Conservation (phyloP, 2,329 filamentous ascomycete genomes). For the Fusarium penzigii region DNA sequence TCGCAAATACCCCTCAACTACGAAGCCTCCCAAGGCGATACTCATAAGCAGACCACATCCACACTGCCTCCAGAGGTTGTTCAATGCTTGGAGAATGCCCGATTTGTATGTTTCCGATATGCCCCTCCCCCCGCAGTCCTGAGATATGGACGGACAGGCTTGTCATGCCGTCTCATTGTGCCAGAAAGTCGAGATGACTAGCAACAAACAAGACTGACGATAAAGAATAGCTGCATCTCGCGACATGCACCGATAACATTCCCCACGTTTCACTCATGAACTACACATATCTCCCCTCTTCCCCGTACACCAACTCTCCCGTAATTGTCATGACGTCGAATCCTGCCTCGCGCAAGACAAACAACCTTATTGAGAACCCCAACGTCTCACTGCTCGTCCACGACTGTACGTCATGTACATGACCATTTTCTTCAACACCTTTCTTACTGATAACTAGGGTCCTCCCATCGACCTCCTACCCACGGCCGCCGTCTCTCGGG, state of each 20-base stretch:
- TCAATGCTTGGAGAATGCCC: constrained; percentile 88
- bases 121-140: constrained; percentile 15
- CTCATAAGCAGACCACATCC: constrained; percentile 67
- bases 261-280: constrained; percentile 98
- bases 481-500: constrained; percentile 59
- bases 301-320: constrained; percentile 67
- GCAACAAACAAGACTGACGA: constrained; percentile 1
- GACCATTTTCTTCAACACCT: background rate
- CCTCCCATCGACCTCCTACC: constrained; percentile 85
- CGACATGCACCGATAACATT: constrained; percentile 79
- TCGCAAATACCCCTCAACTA: constrained; percentile 72
- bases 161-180: background rate
- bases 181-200: constrained; percentile 6
- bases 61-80: constrained; percentile 82
- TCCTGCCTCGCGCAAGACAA: constrained; percentile 74
- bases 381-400: constrained; percentile 94
- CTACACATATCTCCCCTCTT: constrained; percentile 91
- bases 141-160: constrained; percentile 2
- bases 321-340: constrained; percentile 95
- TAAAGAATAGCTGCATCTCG: constrained; percentile 79
- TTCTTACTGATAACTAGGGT: constrained; percentile 53
- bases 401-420: constrained; percentile 60
- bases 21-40: constrained; percentile 73
- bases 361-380: constrained; percentile 81
- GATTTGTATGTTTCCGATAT: constrained; percentile 67